These are phyloP conservation scores for Pichia sp. DNA, from an alignment of 1,139 yeast species.

Conservation along the genomic window DNA sequence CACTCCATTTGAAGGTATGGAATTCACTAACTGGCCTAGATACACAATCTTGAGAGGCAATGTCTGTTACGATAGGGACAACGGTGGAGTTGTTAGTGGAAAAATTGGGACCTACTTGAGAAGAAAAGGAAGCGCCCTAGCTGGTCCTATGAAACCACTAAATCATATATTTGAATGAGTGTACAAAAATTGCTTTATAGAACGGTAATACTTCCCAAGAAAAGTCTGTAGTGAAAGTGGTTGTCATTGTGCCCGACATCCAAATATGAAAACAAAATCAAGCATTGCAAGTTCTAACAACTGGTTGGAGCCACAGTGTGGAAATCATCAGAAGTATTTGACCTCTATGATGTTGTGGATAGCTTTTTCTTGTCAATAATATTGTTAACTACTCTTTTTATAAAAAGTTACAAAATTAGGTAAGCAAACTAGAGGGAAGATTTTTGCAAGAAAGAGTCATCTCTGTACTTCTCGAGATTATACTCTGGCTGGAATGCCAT, in stretches of 20 bases:
- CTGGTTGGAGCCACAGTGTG: too few relatives aligned
- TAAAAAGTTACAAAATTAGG: too few relatives aligned
- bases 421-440: not conserved
- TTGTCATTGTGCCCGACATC: too few relatives aligned
- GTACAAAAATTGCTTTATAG: too few relatives aligned
- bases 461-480: slow-evolving; percentile 11
- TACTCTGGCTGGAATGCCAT: slow-evolving; percentile 13
- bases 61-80: slow-evolving; percentile 31
- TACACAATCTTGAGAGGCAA: slow-evolving; percentile 36
- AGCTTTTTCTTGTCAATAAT: too few relatives aligned
- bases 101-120: slow-evolving; percentile 25
- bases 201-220: too few relatives aligned
- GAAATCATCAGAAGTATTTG: too few relatives aligned
- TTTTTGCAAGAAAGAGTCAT: slow-evolving; percentile 9
- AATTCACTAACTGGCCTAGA: slow-evolving; percentile 39
- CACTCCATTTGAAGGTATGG: slow-evolving; percentile 39
- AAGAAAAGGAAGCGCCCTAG: slow-evolving; percentile 19
- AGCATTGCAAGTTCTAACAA: too few relatives aligned
- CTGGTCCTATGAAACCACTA: slow-evolving; percentile 4
- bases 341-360: too few relatives aligned
- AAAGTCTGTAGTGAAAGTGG: too few relatives aligned
- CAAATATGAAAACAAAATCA: too few relatives aligned
- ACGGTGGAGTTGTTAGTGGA: slow-evolving; percentile 24
- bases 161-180: slow-evolving; percentile 6
- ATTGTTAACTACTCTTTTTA: too few relatives aligned